Percentiles rank a stretch among this genome's conserved stretches.
Conservation (phyloP, 2,329 filamentous ascomycete species). For the Leptographium galeiforme region DNA sequence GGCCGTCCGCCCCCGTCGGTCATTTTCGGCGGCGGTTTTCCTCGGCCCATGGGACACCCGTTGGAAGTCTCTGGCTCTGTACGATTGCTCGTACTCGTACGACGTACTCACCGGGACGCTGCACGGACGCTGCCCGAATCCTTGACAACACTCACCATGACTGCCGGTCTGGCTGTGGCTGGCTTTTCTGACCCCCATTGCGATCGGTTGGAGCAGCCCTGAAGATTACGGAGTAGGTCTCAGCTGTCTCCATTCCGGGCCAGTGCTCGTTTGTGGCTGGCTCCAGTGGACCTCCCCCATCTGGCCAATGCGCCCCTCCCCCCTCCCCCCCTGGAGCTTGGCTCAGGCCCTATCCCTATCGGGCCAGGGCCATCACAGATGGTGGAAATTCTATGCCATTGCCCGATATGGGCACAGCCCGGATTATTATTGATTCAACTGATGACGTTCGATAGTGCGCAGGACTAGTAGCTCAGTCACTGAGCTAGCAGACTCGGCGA, state of each 20-base stretch:
- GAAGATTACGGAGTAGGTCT: background rate
- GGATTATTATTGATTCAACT: background rate
- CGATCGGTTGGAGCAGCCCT: background rate
- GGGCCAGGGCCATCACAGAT: background rate
- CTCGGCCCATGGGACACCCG: no score
- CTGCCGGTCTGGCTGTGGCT: background rate
- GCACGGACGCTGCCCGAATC: no score
- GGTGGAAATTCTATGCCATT: background rate
- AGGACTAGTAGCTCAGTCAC: background rate
- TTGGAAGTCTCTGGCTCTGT: no score
- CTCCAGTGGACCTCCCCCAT: background rate
- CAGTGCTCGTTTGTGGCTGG: background rate
- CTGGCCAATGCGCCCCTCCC: background rate
- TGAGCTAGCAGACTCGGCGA: background rate
- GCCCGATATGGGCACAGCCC: background rate
- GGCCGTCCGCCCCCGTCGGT: no score
- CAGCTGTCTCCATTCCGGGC: background rate
- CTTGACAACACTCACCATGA: no score
- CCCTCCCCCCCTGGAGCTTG: background rate
- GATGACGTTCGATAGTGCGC: background rate
- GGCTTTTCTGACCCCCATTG: background rate
- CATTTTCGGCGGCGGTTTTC: no score
- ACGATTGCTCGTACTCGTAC: no score
- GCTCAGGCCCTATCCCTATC: background rate
- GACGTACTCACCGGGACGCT: no score